A percentile compares a stretch with the other conserved stretches of the same genome.
These are phyloP conservation scores for Beauveria asiatica DNA, from an alignment of 2,329 filamentous ascomycete genomes.

Conservation along the genomic window DNA sequence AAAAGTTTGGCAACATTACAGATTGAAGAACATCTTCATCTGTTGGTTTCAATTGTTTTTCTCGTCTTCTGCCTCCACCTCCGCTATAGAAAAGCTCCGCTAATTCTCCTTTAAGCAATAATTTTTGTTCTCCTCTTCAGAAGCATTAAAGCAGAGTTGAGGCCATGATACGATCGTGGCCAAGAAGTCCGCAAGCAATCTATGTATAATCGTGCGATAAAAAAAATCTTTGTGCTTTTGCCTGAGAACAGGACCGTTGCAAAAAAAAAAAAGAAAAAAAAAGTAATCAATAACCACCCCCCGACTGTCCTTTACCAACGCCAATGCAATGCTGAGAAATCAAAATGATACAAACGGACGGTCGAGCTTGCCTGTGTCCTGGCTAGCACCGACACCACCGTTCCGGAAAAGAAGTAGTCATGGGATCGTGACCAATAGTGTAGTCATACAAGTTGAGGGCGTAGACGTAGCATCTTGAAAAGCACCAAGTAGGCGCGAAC, in stretches of 20 bases:
- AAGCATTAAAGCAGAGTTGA: slow-evolving; percentile 23
- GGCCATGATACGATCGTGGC: slow-evolving; percentile 4
- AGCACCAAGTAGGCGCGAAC: background rate
- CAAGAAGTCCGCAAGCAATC: slow-evolving; percentile 27
- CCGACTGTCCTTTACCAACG: slow-evolving; percentile 37
- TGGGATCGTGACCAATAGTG: slow-evolving; percentile 39
- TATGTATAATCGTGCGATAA: slow-evolving; percentile 31
- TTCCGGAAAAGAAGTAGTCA: slow-evolving; percentile 26
- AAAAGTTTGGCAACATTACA: background rate
- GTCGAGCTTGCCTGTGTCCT: slow-evolving; percentile 18
- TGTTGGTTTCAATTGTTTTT: background rate
- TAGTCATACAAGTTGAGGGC: slow-evolving; percentile 32
- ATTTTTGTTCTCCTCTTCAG: slow-evolving; percentile 16
- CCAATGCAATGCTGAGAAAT: slow-evolving; percentile 48
- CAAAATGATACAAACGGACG: slow-evolving; percentile 30
- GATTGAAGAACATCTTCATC: background rate
- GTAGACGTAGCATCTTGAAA: background rate
- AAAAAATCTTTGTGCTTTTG: slow-evolving; percentile 29
- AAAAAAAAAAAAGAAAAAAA: slow-evolving; percentile 17
- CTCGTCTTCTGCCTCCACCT: background rate
- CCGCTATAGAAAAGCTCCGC: slow-evolving; percentile 5
- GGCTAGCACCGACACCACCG: slow-evolving; percentile 13
- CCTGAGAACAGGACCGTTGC: slow-evolving; percentile 21
- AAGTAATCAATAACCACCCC: slow-evolving; percentile 20
- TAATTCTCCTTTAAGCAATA: slow-evolving; percentile 15